A percentile compares a stretch with the other conserved stretches of the same genome.
Evolutionary conservation across 2,329 filamentous ascomycete species (phyloP).

Genomic region (Scorias spongiosa): DNA sequence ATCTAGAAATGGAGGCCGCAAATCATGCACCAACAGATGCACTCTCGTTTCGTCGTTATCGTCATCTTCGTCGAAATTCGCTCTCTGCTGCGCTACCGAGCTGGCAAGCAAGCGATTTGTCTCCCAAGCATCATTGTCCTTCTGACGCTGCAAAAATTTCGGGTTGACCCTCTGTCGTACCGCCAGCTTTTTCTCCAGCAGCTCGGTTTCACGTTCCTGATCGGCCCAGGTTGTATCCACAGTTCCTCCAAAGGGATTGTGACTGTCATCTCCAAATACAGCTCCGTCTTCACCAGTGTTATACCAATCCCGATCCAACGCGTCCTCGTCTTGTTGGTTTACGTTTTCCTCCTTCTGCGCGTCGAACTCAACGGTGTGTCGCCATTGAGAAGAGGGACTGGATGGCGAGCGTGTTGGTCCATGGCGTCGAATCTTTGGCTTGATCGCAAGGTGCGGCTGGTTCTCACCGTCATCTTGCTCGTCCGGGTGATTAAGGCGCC

Average conservation of each 20-base stretch:
- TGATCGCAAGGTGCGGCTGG: not conserved
- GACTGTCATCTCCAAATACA: slow-evolving; percentile 77
- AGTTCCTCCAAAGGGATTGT: slow-evolving; percentile 75
- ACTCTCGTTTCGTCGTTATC: slow-evolving; percentile 83
- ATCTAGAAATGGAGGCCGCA: slow-evolving; percentile 87
- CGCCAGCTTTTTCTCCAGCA: slow-evolving; percentile 63
- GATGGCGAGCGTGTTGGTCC: not conserved
- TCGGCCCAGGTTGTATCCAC: slow-evolving; percentile 55
- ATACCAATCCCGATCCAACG: slow-evolving; percentile 86
- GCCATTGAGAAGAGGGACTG: not conserved
- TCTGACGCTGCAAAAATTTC: slow-evolving; percentile 69
- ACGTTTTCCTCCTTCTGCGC: not conserved
- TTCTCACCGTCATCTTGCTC: not conserved
- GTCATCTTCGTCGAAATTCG: slow-evolving; percentile 50
- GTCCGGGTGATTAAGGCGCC: not conserved
- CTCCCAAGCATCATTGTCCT: slow-evolving; percentile 95
- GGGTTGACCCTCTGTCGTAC: slow-evolving; percentile 36
- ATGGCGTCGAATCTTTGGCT: not conserved
- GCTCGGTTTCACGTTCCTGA: slow-evolving; percentile 55
- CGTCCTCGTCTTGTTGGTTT: slow-evolving; percentile 51
- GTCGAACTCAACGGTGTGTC: not conserved
- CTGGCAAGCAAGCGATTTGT: slow-evolving; percentile 97
- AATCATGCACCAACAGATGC: slow-evolving; percentile 82
- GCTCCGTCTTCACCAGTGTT: slow-evolving; percentile 73
- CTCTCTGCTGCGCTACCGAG: slow-evolving; percentile 74